Evolutionary conservation across 208 protist genomes (phyloP).

Genomic region (Acanthamoeba lenticulata): DNA sequence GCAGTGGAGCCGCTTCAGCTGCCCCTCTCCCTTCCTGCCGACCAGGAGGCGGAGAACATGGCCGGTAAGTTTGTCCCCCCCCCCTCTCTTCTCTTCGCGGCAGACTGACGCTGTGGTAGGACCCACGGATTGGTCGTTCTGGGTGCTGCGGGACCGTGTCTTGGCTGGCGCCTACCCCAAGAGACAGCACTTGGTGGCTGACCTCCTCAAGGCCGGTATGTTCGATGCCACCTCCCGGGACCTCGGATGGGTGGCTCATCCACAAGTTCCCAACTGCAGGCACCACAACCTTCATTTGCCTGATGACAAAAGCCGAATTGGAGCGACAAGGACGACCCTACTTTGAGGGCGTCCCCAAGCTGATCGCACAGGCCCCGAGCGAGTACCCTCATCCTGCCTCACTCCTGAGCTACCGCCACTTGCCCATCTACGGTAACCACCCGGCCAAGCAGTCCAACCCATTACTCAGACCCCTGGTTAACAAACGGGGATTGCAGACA

Average conservation of each 20-base stretch:
- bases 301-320: background rate
- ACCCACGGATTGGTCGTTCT: background rate
- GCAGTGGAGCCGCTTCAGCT: background rate
- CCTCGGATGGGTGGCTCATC: background rate
- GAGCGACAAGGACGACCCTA: background rate
- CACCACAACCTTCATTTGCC: background rate
- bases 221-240: background rate
- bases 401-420: background rate
- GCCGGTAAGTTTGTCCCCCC: background rate
- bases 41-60: background rate
- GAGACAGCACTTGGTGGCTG: background rate
- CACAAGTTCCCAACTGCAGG: too few relatives aligned
- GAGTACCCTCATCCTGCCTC: background rate
- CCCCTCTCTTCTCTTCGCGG: background rate
- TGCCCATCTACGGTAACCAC: background rate
- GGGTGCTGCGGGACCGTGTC: background rate
- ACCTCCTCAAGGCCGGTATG: background rate
- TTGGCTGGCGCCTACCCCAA: background rate
- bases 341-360: background rate
- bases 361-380: background rate
- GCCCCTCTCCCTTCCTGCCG: background rate
- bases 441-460: background rate
- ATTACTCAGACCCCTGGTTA: too few relatives aligned
- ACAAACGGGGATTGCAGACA: too few relatives aligned
- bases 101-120: background rate